These are phyloP conservation scores for Ophioceras dolichostomum DNA, from an alignment of 2,329 filamentous ascomycete species.

Conservation along the genomic window DNA sequence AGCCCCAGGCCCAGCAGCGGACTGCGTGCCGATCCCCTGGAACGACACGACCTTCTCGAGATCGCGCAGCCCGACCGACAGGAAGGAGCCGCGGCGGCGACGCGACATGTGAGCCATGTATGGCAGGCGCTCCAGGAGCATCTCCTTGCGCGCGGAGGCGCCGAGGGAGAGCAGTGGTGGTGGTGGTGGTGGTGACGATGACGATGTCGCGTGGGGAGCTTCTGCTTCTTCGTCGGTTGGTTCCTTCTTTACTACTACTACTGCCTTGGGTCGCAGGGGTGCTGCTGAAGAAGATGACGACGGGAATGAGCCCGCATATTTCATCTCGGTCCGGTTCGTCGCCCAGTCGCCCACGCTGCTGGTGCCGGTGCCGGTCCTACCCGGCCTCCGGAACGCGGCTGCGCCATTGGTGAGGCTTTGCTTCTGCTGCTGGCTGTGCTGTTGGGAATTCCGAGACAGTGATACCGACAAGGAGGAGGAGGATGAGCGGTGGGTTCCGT, in stretches of 20 bases:
- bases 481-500: too few species aligned
- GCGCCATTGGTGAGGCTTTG: slow-evolving; percentile 31
- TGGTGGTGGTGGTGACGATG: too few species aligned
- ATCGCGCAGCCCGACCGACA: slow-evolving; percentile 33
- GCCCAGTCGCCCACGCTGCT: slow-evolving; percentile 8
- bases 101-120: slow-evolving; percentile 63
- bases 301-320: slow-evolving; percentile 7
- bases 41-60: slow-evolving; percentile 60
- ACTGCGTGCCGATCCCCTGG: slow-evolving; percentile 35
- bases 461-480: too few species aligned
- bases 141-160: slow-evolving; percentile 55
- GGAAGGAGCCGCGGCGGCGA: slow-evolving; percentile 21
- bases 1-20: too few species aligned
- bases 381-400: slow-evolving; percentile 33
- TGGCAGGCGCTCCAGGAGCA: slow-evolving; percentile 76
- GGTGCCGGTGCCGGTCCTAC: slow-evolving; percentile 9
- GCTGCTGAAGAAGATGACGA: too few species aligned
- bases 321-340: slow-evolving; percentile 8
- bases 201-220: too few species aligned
- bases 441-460: not conserved
- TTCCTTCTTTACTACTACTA: not conserved
- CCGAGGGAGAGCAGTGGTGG: slow-evolving; percentile 50
- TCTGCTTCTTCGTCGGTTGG: slow-evolving; percentile 9
- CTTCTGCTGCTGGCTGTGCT: slow-evolving; percentile 16
- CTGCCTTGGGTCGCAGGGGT: slow-evolving; percentile 12